These are phyloP conservation scores for Globisporangium barbulae DNA, from an alignment of 352 stramenopile species.

Conservation along the genomic window DNA sequence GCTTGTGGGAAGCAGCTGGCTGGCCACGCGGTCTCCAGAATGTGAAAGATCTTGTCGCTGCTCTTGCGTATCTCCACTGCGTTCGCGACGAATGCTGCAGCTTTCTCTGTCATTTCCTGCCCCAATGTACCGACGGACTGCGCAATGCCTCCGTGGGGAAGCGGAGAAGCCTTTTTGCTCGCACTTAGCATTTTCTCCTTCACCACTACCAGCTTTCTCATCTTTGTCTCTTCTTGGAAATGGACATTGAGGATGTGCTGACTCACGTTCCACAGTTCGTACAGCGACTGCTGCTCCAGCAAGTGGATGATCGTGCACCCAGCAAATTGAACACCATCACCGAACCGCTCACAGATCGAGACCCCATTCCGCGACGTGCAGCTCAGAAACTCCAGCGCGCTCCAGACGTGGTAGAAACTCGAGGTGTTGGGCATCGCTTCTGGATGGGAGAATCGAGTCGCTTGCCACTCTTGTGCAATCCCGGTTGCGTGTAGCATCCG, in stretches of 20 bases:
- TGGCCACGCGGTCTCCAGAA: constrained; percentile 39
- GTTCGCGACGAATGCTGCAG: constrained; percentile 32
- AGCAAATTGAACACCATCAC: constrained; percentile 59
- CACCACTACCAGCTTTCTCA: not conserved
- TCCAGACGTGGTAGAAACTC: constrained; percentile 65
- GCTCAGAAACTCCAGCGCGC: constrained; percentile 58
- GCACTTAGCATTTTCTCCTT: not conserved
- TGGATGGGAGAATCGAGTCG: constrained; percentile 27
- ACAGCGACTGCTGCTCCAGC: constrained; percentile 43
- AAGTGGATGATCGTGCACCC: constrained; percentile 58
- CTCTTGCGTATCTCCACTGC: constrained; percentile 36
- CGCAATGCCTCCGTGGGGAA: not conserved
- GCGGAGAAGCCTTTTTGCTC: constrained; percentile 5
- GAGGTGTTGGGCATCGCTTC: constrained; percentile 42
- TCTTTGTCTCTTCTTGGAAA: constrained; percentile 22
- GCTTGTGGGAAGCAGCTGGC: constrained; percentile 1
- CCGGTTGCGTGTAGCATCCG: constrained; percentile 29
- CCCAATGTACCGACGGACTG: constrained; percentile 37
- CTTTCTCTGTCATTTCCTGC: constrained; percentile 43
- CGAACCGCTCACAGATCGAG: constrained; percentile 37
- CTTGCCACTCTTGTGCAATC: constrained; percentile 40
- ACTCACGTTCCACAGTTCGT: constrained; percentile 61
- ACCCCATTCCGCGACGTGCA: constrained; percentile 27
- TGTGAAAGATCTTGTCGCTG: constrained; percentile 34
- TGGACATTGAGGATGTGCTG: constrained; percentile 51